phyloP scores from a whole-genome alignment of 169 alveolate species.

The Eimeria falciformis region DNA sequence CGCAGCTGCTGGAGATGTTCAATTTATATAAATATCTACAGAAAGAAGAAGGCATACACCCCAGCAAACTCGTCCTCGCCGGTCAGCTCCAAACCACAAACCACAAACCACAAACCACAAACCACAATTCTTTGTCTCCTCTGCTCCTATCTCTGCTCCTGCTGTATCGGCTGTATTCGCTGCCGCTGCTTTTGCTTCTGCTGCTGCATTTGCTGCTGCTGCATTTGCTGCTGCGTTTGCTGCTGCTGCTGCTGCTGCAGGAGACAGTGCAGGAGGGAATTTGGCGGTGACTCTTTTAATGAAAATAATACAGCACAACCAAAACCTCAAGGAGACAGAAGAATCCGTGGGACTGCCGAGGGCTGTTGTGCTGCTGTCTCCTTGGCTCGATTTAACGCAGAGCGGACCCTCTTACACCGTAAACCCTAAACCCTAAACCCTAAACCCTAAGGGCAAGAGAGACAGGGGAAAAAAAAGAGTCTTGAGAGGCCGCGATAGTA shows the following conservation, averaged over 20 bases:
- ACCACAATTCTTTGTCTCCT: too few species aligned
- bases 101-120: too few species aligned
- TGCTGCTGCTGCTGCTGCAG: slow-evolving; percentile 28
- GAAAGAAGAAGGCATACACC: not conserved
- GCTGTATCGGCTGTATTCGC: too few species aligned
- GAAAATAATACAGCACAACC: not conserved
- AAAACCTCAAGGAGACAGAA: not conserved
- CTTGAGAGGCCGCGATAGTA: not conserved
- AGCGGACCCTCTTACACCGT: slow-evolving; percentile 68
- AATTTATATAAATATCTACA: slow-evolving; percentile 30
- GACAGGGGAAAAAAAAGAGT: not conserved
- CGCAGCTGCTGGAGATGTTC: slow-evolving; percentile 31
- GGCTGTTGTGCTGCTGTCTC: slow-evolving; percentile 58
- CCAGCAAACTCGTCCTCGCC: not conserved
- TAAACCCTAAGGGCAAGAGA: not conserved
- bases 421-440: slow-evolving; percentile 43
- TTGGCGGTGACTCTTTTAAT: slow-evolving; percentile 54
- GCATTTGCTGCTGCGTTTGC: not conserved
- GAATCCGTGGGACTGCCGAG: not conserved
- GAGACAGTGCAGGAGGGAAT: slow-evolving; percentile 82
- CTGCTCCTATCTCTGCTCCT: too few species aligned
- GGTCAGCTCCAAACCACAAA: slow-evolving; percentile 45
- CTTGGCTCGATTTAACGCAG: slow-evolving; percentile 65
- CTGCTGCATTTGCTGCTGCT: too few species aligned
- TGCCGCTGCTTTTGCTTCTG: too few species aligned